Evolutionary conservation across 345 rosid genomes (phyloP), one percentile per base, ranked within the genome.

Genomic region (Euclidium syriacum): DNA sequence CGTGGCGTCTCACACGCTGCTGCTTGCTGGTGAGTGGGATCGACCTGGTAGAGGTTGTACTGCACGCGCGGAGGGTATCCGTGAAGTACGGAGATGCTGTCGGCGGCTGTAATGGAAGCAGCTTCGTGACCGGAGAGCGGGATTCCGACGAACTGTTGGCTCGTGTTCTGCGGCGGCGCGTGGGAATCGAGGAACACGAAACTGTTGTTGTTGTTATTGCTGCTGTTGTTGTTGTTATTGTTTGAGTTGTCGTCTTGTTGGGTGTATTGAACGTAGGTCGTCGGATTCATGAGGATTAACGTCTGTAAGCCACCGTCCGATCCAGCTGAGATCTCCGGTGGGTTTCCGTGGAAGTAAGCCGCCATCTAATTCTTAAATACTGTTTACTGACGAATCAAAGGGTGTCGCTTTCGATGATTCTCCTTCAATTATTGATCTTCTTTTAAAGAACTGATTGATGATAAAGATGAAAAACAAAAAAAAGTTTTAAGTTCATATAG

Each of bases 241-340:
- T 70, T 40, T 2, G 79, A 61, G 36, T 79, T 79, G 7, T 82
- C 78, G n/a, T 83, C 77, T 50, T 73, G 61, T 67, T 79, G 86
- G 33, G 95, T 73, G 78, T 85, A 87, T 50, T 85, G 97, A 63
- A 87, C 95, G 68, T 94, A 94, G 26, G 84, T 72, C 16, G 83
- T 63, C 49, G 98, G 98, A 79, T 92, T 92, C 98, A 89, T 92
- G 58, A 92, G 90, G n/a, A 89, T 75, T 25, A 92, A 94, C 58
- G 96, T 94, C 53, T 94, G 99, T 3, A 94, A 71, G 4, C 98
- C 96, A 51, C 88, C 91, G 24, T 82, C 78, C 17, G 78, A 76
- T 36, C 86, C 91, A 17, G 77, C 80, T 20, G 89, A 88, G 30
- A 90, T 79, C 29, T 94, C 96, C 2, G 95, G 83, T 0, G 91